phyloP scores from a whole-genome alignment of 768 basidiomycete genomes.

The Pisolithus albus region DNA sequence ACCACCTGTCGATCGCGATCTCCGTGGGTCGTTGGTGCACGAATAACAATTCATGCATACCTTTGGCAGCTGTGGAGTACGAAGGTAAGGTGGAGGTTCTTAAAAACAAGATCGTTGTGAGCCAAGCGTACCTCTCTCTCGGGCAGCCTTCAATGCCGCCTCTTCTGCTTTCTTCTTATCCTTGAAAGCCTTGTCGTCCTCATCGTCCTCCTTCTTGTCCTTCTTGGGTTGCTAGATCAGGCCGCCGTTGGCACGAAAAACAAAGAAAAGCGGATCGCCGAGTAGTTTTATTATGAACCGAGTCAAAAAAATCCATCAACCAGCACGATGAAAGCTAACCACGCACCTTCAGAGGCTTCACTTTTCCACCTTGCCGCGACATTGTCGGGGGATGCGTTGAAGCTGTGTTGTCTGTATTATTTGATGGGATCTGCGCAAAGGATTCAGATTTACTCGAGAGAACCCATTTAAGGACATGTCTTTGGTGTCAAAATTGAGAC shows the following conservation, averaged over 20 bases:
- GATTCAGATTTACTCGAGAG: background rate
- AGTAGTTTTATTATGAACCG: background rate
- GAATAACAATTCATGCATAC: constrained; percentile 11
- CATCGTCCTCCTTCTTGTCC: constrained; percentile 62
- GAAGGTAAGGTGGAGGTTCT: background rate
- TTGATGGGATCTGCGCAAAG: background rate
- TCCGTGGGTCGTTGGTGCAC: constrained; percentile 4
- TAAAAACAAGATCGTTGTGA: background rate
- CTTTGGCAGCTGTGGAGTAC: constrained; percentile 20
- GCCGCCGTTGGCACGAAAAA: background rate
- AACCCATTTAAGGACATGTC: no score
- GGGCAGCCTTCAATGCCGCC: constrained; percentile 65
- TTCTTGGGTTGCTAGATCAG: constrained; percentile 70
- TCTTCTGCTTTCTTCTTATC: constrained; percentile 71
- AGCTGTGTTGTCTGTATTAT: background rate
- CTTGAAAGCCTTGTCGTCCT: constrained; percentile 69
- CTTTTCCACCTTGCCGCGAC: constrained; percentile 73
- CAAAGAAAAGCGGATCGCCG: background rate
- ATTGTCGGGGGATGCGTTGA: constrained; percentile 6
- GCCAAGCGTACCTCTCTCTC: constrained; percentile 53
- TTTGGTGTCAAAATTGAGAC: no score
- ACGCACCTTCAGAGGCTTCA: constrained; percentile 78
- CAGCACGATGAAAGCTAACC: background rate
- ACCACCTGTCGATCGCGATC: constrained; percentile 41
- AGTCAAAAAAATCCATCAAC: background rate